These are phyloP conservation scores for Pythium myriotylum DNA, from an alignment of 352 stramenopile genomes.

Conservation along the genomic window DNA sequence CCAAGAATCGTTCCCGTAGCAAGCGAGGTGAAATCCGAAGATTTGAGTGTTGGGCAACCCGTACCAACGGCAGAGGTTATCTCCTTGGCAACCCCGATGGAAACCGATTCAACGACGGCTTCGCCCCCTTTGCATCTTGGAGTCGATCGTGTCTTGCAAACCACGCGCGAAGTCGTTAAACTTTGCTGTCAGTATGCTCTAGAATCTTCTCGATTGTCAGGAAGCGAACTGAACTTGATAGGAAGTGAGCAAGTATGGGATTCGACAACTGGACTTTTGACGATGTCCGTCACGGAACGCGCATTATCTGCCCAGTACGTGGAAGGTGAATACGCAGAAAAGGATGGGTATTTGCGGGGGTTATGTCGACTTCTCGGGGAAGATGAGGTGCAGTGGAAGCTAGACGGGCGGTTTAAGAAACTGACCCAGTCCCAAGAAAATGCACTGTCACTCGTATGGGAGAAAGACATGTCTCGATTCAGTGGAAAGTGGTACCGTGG, in stretches of 20 bases:
- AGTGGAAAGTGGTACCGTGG: slow-evolving; percentile 86
- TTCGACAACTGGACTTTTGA: slow-evolving; percentile 66
- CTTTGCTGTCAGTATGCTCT: too few relatives aligned
- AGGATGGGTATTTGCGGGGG: slow-evolving; percentile 66
- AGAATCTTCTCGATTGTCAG: too few relatives aligned
- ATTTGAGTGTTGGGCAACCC: slow-evolving; percentile 41
- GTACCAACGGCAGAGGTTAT: slow-evolving; percentile 31
- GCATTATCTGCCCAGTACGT: slow-evolving; percentile 66
- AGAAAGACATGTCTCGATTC: slow-evolving; percentile 57
- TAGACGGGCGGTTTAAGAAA: slow-evolving; percentile 77
- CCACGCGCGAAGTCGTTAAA: not conserved
- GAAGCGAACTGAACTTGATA: not conserved
- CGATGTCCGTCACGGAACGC: slow-evolving; percentile 39
- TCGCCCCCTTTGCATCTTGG: not conserved
- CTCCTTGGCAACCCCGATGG: slow-evolving; percentile 33
- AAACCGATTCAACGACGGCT: slow-evolving; percentile 52
- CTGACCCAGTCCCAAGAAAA: slow-evolving; percentile 69
- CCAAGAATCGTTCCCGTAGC: slow-evolving; percentile 43
- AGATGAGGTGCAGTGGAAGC: slow-evolving; percentile 42
- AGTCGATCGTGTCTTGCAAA: not conserved
- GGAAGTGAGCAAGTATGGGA: slow-evolving; percentile 49
- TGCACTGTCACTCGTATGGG: slow-evolving; percentile 67
- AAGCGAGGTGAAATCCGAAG: slow-evolving; percentile 33
- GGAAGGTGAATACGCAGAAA: slow-evolving; percentile 71
- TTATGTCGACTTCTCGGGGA: slow-evolving; percentile 42